Conservation (phyloP, 108 stramenopile species). For the Nitzschia sp. region DNA sequence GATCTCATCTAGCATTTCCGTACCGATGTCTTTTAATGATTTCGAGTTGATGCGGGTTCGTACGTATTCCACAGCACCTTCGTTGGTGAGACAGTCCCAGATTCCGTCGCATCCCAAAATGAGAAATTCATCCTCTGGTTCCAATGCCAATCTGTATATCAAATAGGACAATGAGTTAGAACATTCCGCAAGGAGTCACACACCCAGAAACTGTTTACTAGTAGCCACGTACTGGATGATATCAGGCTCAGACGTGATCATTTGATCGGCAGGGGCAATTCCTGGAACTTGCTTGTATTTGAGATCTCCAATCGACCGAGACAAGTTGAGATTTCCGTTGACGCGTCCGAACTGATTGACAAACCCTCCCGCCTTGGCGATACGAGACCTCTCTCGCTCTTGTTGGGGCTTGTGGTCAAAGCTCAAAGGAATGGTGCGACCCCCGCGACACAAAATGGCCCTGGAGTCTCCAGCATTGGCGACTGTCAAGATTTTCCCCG, state of each 20-base stretch:
- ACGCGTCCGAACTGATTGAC: conserved; percentile 94
- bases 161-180: too few relatives aligned
- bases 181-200: too few relatives aligned
- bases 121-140: conserved; percentile 81
- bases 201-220: too few relatives aligned
- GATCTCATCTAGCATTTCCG: conserved; percentile 81
- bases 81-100: conserved; percentile 94
- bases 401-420: conserved; percentile 90
- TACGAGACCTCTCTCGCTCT: conserved; percentile 77
- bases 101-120: conserved; percentile 96
- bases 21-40: conserved; percentile 66
- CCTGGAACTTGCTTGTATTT: conserved; percentile 93
- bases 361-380: conserved; percentile 85
- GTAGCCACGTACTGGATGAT: conserved; percentile 74
- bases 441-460: conserved; percentile 75
- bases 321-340: conserved; percentile 94
- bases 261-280: conserved; percentile 71
- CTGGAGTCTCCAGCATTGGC: conserved; percentile 92
- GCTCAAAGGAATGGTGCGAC: conserved; percentile 52
- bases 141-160: conserved; percentile 18
- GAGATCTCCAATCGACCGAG: conserved; percentile 94
- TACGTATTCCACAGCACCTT: conserved; percentile 90
- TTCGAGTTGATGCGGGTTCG: conserved; percentile 69
- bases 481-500: conserved; percentile 77
- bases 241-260: conserved; percentile 92